Evolutionary conservation across 371 early-diverging fungal species (phyloP).

Genomic region (Mucor indicus): DNA sequence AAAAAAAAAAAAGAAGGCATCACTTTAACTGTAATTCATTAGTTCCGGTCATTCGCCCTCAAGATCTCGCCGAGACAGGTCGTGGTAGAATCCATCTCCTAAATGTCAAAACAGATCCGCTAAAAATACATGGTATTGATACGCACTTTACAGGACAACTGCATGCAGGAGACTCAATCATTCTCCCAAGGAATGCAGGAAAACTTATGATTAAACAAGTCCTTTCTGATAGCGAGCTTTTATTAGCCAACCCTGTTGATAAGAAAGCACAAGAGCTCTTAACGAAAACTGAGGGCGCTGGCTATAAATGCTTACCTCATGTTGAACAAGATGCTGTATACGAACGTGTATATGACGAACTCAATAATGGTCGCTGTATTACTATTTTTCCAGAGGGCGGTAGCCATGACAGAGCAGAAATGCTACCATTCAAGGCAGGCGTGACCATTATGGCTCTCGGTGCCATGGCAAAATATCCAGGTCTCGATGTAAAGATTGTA

Average conservation of each 20-base stretch:
- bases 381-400: slow-evolving; percentile 99
- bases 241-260: slow-evolving; percentile 61
- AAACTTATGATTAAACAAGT: slow-evolving; percentile 62
- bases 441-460: slow-evolving; percentile 92
- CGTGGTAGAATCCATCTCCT: slow-evolving; percentile 67
- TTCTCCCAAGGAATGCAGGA: slow-evolving; percentile 58
- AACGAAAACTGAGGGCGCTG: slow-evolving; percentile 55
- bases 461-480: slow-evolving; percentile 89
- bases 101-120: slow-evolving; percentile 63
- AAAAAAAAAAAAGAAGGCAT: not conserved
- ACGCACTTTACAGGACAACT: slow-evolving; percentile 73
- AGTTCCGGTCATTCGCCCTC: slow-evolving; percentile 90
- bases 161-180: slow-evolving; percentile 53
- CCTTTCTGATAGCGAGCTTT: slow-evolving; percentile 77
- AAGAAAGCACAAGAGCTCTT: slow-evolving; percentile 60
- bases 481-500: slow-evolving; percentile 88
- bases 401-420: slow-evolving; percentile 92
- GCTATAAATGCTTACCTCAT: slow-evolving; percentile 81
- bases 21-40: slow-evolving; percentile 7
- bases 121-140: slow-evolving; percentile 61
- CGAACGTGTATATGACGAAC: slow-evolving; percentile 73
- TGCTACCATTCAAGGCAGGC: slow-evolving; percentile 70
- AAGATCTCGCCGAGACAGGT: slow-evolving; percentile 77
- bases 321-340: slow-evolving; percentile 89
- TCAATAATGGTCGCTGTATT: slow-evolving; percentile 80